Conservation (phyloP, 257 asterid genomes). For the Jaltomata sinuosa region DNA sequence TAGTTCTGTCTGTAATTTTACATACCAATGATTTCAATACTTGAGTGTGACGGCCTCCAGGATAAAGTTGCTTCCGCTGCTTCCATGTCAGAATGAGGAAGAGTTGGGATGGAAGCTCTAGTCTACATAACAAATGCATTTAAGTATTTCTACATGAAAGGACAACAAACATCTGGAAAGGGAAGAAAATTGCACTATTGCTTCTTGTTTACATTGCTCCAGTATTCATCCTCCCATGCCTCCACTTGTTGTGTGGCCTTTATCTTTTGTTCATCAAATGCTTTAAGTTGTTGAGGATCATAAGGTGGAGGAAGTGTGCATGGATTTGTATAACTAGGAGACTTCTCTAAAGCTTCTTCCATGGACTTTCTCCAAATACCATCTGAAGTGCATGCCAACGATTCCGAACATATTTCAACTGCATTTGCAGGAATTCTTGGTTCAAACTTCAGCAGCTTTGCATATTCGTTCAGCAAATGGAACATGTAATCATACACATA, state of each 20-base stretch:
- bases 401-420: neutral
- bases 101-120: no score
- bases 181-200: no score
- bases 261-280: neutral
- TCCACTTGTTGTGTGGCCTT: neutral
- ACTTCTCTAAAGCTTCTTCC: neutral
- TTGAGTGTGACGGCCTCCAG: no score
- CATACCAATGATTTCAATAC: no score
- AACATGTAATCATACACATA: slow-evolving; percentile 4
- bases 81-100: no score
- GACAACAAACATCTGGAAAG: no score
- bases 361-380: neutral
- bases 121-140: no score
- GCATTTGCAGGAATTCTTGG: neutral
- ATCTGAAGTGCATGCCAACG: neutral
- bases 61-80: no score
- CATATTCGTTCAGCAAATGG: neutral
- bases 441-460: neutral
- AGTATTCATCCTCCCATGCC: neutral
- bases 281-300: neutral
- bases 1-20: neutral
- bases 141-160: no score
- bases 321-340: neutral
- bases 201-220: neutral
- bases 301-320: neutral